Conservation (phyloP, 108 stramenopile species). For the Discostella pseudostelligera region DNA sequence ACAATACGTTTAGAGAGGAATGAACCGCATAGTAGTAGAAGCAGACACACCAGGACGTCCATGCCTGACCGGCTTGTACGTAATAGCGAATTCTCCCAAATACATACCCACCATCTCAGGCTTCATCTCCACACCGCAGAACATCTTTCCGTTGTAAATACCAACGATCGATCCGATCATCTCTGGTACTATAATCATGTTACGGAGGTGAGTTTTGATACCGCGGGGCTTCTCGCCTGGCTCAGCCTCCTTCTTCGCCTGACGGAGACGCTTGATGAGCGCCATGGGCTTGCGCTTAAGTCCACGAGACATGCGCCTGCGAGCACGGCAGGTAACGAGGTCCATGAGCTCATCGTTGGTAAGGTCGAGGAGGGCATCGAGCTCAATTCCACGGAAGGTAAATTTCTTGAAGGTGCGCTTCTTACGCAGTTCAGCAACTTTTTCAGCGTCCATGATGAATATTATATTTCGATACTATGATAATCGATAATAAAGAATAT, state of each 20-base stretch:
- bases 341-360: slow-evolving; percentile 99
- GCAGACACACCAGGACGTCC: slow-evolving; percentile 99
- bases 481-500: not conserved
- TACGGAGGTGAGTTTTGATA: slow-evolving; percentile 99
- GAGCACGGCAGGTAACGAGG: slow-evolving; percentile 91
- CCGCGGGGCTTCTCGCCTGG: slow-evolving; percentile 97
- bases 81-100: slow-evolving; percentile 99
- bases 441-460: slow-evolving; percentile 89
- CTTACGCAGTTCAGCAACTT: slow-evolving; percentile 98
- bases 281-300: slow-evolving; percentile 99
- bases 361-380: slow-evolving; percentile 97
- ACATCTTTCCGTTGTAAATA: slow-evolving; percentile 99
- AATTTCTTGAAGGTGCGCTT: slow-evolving; percentile 99
- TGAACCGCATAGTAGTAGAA: slow-evolving; percentile 97
- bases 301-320: slow-evolving; percentile 98
- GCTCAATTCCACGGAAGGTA: slow-evolving; percentile 97
- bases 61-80: slow-evolving; percentile 97
- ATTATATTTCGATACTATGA: slow-evolving; percentile 1
- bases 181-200: slow-evolving; percentile 99
- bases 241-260: slow-evolving; percentile 98
- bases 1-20: slow-evolving; percentile 88
- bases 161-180: slow-evolving; percentile 99
- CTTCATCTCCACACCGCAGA: slow-evolving; percentile 99
- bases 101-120: slow-evolving; percentile 99
- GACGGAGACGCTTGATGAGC: slow-evolving; percentile 97